A percentile compares a stretch with the other conserved stretches of the same genome.
phyloP scores from a whole-genome alignment of 169 alveolate genomes.

The Eimeria zaria region DNA sequence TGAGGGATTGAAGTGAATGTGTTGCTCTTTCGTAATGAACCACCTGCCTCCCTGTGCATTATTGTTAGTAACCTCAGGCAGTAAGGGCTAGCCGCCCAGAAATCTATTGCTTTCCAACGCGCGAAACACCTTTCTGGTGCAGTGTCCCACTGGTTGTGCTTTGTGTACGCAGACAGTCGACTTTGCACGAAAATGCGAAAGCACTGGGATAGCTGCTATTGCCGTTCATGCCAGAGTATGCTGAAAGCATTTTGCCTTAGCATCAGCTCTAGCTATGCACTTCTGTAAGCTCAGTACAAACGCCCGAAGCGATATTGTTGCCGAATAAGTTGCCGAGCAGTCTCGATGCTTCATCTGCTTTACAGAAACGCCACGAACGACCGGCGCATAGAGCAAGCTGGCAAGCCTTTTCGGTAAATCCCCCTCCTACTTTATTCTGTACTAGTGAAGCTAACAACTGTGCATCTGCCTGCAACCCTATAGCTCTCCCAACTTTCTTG shows the following conservation, averaged over 20 bases:
- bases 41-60: neutral
- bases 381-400: constrained; percentile 82
- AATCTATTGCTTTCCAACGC: neutral
- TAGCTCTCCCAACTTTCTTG: neutral
- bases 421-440: neutral
- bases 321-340: neutral
- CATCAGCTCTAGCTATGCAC: neutral
- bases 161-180: constrained; percentile 75
- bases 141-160: neutral
- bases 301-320: neutral
- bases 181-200: constrained; percentile 81
- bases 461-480: neutral
- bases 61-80: too few relatives aligned
- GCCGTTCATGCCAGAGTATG: constrained; percentile 84
- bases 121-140: neutral
- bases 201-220: constrained; percentile 80
- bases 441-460: neutral
- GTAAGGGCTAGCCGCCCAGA: too few relatives aligned
- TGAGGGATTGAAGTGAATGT: neutral
- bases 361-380: constrained; percentile 83
- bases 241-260: neutral
- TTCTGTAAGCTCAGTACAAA: neutral
- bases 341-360: constrained; percentile 7
- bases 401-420: constrained; percentile 75
- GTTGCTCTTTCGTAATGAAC: neutral